Evolutionary conservation across 2,329 filamentous ascomycete genomes (phyloP).

Genomic region (Zasmidium citrigriseum): DNA sequence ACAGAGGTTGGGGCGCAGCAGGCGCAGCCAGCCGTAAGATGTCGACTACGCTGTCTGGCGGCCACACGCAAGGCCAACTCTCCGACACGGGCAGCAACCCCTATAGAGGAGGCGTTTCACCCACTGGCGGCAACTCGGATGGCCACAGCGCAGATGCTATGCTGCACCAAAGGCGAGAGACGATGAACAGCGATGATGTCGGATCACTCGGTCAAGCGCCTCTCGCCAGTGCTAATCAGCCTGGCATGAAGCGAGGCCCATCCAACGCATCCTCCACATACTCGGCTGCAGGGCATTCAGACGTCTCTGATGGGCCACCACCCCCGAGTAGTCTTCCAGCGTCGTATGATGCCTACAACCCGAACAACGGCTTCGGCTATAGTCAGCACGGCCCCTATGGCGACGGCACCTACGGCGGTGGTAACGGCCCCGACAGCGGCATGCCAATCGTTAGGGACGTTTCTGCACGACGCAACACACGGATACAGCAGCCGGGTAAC

Average conservation of each 20-base stretch:
- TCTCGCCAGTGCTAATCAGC: constrained; percentile 59
- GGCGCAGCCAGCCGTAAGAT: constrained; percentile 71
- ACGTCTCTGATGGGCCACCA: constrained; percentile 52
- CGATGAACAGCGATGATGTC: constrained; percentile 69
- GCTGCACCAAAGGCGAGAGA: constrained; percentile 47
- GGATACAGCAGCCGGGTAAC: constrained; percentile 86
- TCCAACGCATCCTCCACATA: constrained; percentile 97
- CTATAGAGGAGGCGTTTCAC: constrained; percentile 51
- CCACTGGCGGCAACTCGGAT: constrained; percentile 53
- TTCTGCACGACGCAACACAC: constrained; percentile 85
- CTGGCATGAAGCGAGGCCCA: constrained; percentile 74
- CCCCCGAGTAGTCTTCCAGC: constrained; percentile 29
- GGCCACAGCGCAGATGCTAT: constrained; percentile 62
- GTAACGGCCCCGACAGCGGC: constrained; percentile 53
- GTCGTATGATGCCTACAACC: constrained; percentile 33
- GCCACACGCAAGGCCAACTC: constrained; percentile 51
- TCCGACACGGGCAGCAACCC: constrained; percentile 67
- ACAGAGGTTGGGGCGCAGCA: constrained; percentile 80
- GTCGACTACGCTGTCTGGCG: constrained; percentile 85
- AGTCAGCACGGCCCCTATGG: constrained; percentile 59
- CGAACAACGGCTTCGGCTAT: constrained; percentile 51
- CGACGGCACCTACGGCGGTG: constrained; percentile 56
- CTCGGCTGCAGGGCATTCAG: constrained; percentile 76
- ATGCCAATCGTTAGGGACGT: constrained; percentile 92
- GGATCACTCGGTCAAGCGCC: constrained; percentile 74